These are phyloP conservation scores for Stereocaulon alpinum DNA, from an alignment of 495 filamentous ascomycete genomes.

Conservation along the genomic window DNA sequence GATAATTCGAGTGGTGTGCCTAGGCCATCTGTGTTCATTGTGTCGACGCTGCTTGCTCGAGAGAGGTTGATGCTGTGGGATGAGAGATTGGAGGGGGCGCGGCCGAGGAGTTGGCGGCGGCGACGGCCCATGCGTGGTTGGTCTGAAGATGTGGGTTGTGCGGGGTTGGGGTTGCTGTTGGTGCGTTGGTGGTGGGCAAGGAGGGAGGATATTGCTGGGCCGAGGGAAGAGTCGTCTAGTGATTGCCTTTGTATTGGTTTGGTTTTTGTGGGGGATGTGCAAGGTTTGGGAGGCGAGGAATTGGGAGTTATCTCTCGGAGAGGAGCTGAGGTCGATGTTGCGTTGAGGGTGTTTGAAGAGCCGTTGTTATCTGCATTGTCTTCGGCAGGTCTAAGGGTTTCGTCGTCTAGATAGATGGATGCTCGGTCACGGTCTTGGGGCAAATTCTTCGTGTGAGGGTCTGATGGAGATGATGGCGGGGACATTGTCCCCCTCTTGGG, in stretches of 20 bases:
- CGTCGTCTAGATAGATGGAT: neutral
- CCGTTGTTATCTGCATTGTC: constrained; percentile 12
- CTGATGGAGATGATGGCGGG: neutral
- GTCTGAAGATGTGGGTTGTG: constrained; percentile 21
- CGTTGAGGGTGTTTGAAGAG: constrained; percentile 1
- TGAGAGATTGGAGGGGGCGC: constrained; percentile 37
- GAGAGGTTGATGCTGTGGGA: constrained; percentile 25
- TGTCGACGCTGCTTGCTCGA: constrained; percentile 45
- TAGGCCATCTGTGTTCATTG: constrained; percentile 44
- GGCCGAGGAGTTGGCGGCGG: constrained; percentile 34
- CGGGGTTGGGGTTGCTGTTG: constrained; percentile 9
- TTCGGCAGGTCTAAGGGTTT: neutral
- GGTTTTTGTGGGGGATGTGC: constrained; percentile 24
- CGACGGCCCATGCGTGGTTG: constrained; percentile 25
- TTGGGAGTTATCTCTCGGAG: constrained; percentile 25
- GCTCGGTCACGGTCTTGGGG: neutral
- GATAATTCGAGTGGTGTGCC: constrained; percentile 38
- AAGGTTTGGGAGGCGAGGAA: constrained; percentile 25
- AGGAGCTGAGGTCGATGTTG: constrained; percentile 18
- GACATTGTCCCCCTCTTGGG: neutral
- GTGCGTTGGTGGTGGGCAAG: constrained; percentile 26
- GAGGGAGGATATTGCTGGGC: constrained; percentile 29
- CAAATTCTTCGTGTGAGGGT: neutral
- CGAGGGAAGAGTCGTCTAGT: constrained; percentile 3
- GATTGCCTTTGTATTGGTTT: constrained; percentile 5